Conservation (phyloP, 495 filamentous ascomycete genomes). For the Cercophora newfieldiana region DNA sequence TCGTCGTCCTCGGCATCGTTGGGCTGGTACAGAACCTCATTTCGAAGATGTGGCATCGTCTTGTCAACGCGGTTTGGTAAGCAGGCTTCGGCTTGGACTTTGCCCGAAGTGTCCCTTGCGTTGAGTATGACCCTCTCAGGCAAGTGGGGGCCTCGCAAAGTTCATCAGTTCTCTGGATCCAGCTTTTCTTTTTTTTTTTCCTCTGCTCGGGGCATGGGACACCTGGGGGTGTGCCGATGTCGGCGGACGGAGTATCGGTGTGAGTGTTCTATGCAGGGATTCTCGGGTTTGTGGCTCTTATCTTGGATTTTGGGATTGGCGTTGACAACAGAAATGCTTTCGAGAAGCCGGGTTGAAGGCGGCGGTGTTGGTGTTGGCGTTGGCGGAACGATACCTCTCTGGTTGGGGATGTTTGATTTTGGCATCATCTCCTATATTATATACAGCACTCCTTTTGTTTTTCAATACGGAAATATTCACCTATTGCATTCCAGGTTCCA, state of each 20-base stretch:
- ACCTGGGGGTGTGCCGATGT: constrained; percentile 3
- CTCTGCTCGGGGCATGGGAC: background rate
- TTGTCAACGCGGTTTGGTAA: background rate
- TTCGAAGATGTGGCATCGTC: constrained; percentile 28
- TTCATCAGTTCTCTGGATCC: background rate
- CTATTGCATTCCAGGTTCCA: background rate
- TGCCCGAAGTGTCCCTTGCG: too few species aligned
- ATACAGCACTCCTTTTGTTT: background rate
- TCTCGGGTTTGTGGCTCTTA: background rate
- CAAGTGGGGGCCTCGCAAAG: background rate
- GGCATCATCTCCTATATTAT: background rate
- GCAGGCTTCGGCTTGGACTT: background rate
- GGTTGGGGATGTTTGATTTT: background rate
- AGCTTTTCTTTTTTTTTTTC: background rate
- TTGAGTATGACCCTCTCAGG: too few species aligned
- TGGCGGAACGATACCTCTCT: background rate
- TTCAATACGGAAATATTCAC: background rate
- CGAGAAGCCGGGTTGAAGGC: background rate
- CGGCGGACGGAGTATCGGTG: background rate
- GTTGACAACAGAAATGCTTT: background rate
- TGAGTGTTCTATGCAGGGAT: background rate
- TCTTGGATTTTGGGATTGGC: background rate
- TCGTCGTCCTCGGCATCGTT: constrained; percentile 41
- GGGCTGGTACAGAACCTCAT: constrained; percentile 38
- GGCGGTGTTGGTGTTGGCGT: background rate